Percentiles rank a stretch among this genome's conserved stretches.
phyloP scores from a whole-genome alignment of 768 basidiomycete species.

The Tylopilus rubrobrunneus region DNA sequence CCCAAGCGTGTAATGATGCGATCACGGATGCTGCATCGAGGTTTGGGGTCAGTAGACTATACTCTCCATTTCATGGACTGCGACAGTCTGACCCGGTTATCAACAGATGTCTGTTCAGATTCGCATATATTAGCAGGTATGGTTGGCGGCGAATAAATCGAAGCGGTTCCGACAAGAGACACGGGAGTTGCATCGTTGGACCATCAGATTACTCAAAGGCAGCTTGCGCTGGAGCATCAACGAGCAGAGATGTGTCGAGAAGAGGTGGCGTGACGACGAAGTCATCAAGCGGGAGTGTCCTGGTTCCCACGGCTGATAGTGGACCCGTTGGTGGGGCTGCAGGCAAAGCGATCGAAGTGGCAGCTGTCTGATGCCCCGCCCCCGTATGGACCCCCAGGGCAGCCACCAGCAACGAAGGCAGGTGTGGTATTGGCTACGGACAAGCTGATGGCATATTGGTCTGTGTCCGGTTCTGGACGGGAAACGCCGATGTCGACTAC shows the following conservation, averaged over 20 bases:
- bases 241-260: slow-evolving; percentile 1
- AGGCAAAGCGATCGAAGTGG: background rate
- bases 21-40: slow-evolving; percentile 44
- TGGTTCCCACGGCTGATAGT: background rate
- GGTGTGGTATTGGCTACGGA: background rate
- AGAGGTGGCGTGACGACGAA: background rate
- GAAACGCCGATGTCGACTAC: background rate
- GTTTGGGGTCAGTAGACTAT: slow-evolving; percentile 19
- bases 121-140: slow-evolving; percentile 50
- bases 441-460: background rate
- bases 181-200: slow-evolving; percentile 15
- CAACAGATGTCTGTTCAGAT: slow-evolving; percentile 45
- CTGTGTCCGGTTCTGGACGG: background rate
- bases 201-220: slow-evolving; percentile 11
- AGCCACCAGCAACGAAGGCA: background rate
- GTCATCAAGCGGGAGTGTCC: slow-evolving; percentile 1
- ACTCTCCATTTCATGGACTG: background rate
- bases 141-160: slow-evolving; percentile 32
- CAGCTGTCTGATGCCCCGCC: slow-evolving; percentile 2
- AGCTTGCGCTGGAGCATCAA: slow-evolving; percentile 9
- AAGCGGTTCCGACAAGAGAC: slow-evolving; percentile 20
- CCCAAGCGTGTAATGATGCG: slow-evolving; percentile 47
- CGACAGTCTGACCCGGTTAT: background rate
- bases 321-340: background rate
- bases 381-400: background rate